phyloP scores from a whole-genome alignment of 805 yeast species.

The Jamesozyma jinghongensis region DNA sequence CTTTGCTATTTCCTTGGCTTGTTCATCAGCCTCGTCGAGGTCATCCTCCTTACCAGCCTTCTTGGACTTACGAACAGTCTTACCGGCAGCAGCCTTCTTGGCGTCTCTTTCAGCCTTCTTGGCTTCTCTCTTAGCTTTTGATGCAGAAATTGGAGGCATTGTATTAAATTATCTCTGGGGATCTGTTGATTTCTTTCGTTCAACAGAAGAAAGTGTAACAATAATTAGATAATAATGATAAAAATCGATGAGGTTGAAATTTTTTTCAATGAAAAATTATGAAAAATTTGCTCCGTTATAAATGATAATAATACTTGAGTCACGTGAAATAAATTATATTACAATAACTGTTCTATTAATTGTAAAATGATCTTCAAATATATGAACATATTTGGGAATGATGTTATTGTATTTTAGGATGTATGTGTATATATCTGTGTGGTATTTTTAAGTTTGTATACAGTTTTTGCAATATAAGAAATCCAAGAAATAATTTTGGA shows the following conservation, averaged over 20 bases:
- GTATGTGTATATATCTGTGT: no score
- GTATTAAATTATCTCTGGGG: background rate
- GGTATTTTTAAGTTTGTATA: no score
- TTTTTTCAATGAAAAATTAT: no score
- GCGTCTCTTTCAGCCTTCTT: constrained; percentile 95
- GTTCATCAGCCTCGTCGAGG: constrained; percentile 45
- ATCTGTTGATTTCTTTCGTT: no score
- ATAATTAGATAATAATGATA: background rate
- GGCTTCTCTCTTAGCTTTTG: constrained; percentile 97
- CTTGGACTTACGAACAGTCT: constrained; percentile 37
- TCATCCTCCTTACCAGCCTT: constrained; percentile 34
- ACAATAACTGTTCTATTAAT: no score
- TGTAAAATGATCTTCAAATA: no score
- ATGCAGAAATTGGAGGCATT: constrained; percentile 61
- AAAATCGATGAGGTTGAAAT: background rate
- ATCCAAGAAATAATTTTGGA: no score
- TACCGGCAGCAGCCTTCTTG: constrained; percentile 81
- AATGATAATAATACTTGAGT: background rate
- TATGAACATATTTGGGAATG: no score
- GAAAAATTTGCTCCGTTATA: background rate
- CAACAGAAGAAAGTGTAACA: no score
- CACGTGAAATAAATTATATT: no score
- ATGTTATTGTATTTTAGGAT: no score
- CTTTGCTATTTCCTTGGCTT: constrained; percentile 70
- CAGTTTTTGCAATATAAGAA: no score